A percentile compares a stretch with the other conserved stretches of the same genome.
Evolutionary conservation across 2,329 filamentous ascomycete species (phyloP).

Genomic region (Aspergillus felis): DNA sequence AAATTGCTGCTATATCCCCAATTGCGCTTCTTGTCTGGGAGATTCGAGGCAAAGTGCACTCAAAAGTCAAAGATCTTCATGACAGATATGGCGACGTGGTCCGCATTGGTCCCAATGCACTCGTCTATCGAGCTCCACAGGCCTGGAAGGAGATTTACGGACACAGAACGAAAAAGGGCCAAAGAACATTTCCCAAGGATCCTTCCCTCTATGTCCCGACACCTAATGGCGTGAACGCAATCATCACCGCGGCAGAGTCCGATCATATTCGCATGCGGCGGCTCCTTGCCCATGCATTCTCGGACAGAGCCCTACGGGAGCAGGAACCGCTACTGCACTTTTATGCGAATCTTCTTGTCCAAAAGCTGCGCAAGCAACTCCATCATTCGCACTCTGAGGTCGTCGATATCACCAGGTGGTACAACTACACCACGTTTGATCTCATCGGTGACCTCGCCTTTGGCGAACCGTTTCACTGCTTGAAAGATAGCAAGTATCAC

Average conservation of each 20-base stretch:
- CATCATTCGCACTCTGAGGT: background rate
- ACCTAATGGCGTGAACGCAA: slow-evolving; percentile 10
- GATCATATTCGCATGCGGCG: slow-evolving; percentile 24
- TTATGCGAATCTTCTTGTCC: slow-evolving; percentile 23
- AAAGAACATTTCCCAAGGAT: slow-evolving; percentile 24
- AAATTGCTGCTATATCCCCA: slow-evolving; percentile 28
- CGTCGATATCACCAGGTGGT: slow-evolving; percentile 31
- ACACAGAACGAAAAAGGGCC: slow-evolving; percentile 16
- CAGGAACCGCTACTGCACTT: slow-evolving; percentile 18
- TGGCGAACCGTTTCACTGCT: slow-evolving; percentile 38
- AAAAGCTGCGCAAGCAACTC: slow-evolving; percentile 12
- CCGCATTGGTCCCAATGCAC: slow-evolving; percentile 34
- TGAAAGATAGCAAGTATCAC: slow-evolving; percentile 33
- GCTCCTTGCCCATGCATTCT: slow-evolving; percentile 29
- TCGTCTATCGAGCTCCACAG: slow-evolving; percentile 31
- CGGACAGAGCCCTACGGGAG: slow-evolving; percentile 25
- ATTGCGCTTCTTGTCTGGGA: slow-evolving; percentile 35
- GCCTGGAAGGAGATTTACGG: slow-evolving; percentile 45
- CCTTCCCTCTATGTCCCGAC: slow-evolving; percentile 20
- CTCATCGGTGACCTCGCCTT: slow-evolving; percentile 41
- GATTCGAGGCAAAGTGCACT: slow-evolving; percentile 24
- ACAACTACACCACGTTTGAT: slow-evolving; percentile 38
- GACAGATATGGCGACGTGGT: slow-evolving; percentile 33
- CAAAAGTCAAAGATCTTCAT: slow-evolving; percentile 25
- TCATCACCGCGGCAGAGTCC: slow-evolving; percentile 16